A percentile compares a stretch with the other conserved stretches of the same genome.
These are phyloP conservation scores for Aspergillus amoenus DNA, from an alignment of 2,329 filamentous ascomycete species.

Conservation along the genomic window DNA sequence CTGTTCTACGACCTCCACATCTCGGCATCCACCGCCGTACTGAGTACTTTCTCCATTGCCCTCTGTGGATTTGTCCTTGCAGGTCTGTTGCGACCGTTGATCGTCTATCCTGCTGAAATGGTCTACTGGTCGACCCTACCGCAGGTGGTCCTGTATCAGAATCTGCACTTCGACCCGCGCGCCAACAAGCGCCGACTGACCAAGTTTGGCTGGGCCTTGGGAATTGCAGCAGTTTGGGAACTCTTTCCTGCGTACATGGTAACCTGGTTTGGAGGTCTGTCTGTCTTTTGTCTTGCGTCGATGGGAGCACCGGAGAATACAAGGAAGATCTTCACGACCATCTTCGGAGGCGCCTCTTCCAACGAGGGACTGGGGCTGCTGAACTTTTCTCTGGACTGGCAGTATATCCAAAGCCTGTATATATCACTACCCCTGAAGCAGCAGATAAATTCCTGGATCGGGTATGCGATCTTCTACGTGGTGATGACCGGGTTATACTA, in stretches of 20 bases:
- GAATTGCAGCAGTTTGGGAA: conserved; percentile 20
- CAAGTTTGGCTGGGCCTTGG: conserved; percentile 35
- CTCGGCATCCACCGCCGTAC: conserved; percentile 46
- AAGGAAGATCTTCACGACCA: conserved; percentile 13
- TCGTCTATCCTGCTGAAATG: conserved; percentile 57
- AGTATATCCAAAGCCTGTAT: conserved; percentile 51
- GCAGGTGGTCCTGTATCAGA: conserved; percentile 35
- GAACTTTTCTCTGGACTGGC: conserved; percentile 27
- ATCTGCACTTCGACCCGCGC: conserved; percentile 31
- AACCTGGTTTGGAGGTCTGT: conserved; percentile 24
- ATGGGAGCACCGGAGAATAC: conserved; percentile 11
- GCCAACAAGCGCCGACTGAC: conserved; percentile 27
- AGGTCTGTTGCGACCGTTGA: conserved; percentile 54
- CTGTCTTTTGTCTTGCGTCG: conserved; percentile 20
- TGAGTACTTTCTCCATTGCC: conserved; percentile 54
- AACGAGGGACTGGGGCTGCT: conserved; percentile 28
- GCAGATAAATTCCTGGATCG: conserved; percentile 49
- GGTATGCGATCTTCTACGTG: conserved; percentile 50
- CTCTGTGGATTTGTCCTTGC: conserved; percentile 57
- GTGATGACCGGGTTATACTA: conserved; percentile 25
- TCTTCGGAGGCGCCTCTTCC: conserved; percentile 26
- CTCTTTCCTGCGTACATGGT: conserved; percentile 27
- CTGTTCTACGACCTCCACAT: conserved; percentile 45
- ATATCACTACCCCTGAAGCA: conserved; percentile 54
- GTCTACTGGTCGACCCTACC: conserved; percentile 55